Evolutionary conservation across 73 alveolate genomes (phyloP), one percentile per base, ranked within the genome.

Genomic region (Paramecium biaurelia): DNA sequence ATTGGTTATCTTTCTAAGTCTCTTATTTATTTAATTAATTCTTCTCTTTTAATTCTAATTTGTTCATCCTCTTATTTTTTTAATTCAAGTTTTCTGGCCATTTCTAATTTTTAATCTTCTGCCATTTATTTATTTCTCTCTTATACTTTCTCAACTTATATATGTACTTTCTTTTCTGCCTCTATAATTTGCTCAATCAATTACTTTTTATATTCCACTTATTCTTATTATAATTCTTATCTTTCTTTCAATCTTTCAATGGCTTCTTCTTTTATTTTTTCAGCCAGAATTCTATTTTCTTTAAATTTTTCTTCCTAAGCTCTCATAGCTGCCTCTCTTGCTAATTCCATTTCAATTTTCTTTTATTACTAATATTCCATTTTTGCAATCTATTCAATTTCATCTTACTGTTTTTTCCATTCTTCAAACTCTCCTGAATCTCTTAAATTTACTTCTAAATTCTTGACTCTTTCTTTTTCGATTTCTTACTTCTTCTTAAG

Each of bases 271-370:
- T 97, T 98, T 93, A 97, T 97, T 82, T 97, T 92, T 42, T 93
- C 96, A 0, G 98, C 99, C 18, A 92, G 86, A 42, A 94, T 89
- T 93, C 97, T 93, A 95, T 97, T 98, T 93, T 97, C 98, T 86
- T 94, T 96, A 10, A 95, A 92, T 87, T 98, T 98, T 53, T 97
- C 98, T 57, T 97, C 95, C 79, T 96, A 87, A 49, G 99, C 98
- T 92, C 98, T 98, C 26, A 98, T 97, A 6, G 99, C 99, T 74
- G 96, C 99, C 58, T 97, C 99, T 84, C 99, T 93, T 32, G 99
- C 98, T 89, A 98, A 92, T 93, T 98, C 99, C 98, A 98, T 93
- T 93, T 98, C 99, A 23, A 98, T 97, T 94, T 98, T 98, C 93
- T 98, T 96, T 93, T 95, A 96, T 93, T 98, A 96, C 82, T 97